Conservation (phyloP, 495 filamentous ascomycete genomes). For the Xylaria longipes region DNA sequence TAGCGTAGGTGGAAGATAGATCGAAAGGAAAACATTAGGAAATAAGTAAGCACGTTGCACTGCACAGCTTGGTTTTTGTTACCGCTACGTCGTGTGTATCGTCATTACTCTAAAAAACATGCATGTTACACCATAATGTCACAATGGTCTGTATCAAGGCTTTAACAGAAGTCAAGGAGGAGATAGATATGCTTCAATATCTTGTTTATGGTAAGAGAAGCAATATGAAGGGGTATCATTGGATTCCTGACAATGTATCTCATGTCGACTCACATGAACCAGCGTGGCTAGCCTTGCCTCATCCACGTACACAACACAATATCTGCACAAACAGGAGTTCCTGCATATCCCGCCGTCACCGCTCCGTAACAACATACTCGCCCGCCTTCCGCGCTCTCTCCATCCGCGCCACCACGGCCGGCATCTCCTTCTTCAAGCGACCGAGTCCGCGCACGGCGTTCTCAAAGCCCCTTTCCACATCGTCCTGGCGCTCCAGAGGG, state of each 20-base stretch:
- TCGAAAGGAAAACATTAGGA: constrained; percentile 28
- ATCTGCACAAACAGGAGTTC: background rate
- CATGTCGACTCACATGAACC: background rate
- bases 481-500: constrained; percentile 54
- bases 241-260: background rate
- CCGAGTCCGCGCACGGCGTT: constrained; percentile 60
- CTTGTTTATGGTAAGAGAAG: background rate
- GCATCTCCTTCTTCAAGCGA: constrained; percentile 64
- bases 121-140: background rate
- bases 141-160: too few relatives aligned
- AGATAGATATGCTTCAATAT: background rate
- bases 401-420: constrained; percentile 75
- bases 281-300: background rate
- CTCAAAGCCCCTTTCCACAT: constrained; percentile 57
- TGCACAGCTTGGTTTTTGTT: constrained; percentile 2
- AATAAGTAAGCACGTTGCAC: constrained; percentile 23
- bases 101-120: background rate
- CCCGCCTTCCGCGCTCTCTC: constrained; percentile 77
- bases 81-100: too few relatives aligned
- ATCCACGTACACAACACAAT: too few relatives aligned
- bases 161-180: background rate
- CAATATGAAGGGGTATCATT: constrained; percentile 22
- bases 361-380: constrained; percentile 57
- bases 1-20: constrained; percentile 20
- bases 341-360: constrained; percentile 30